Evolutionary conservation across 73 alveolate genomes (phyloP).

Genomic region (Paramecium sexaurelia): DNA sequence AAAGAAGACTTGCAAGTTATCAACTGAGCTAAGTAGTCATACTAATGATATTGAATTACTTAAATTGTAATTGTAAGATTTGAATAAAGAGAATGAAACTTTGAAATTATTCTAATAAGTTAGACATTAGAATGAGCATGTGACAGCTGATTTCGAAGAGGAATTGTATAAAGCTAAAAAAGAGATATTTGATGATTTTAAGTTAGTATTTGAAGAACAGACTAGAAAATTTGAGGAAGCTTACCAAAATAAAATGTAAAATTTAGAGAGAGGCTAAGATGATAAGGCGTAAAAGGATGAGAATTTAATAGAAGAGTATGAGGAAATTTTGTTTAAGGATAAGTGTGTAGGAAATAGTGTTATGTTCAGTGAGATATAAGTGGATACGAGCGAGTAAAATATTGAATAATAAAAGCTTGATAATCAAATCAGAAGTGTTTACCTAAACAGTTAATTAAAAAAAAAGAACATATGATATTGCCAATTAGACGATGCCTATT

Average conservation of each 20-base stretch:
- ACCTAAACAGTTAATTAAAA: neutral
- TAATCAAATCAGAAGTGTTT: neutral
- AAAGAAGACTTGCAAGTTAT: neutral
- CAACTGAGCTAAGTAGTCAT: neutral
- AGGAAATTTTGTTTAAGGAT: constrained; percentile 25
- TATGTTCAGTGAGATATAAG: neutral
- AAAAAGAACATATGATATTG: neutral
- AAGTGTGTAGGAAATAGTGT: constrained; percentile 11
- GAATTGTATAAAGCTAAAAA: constrained; percentile 35
- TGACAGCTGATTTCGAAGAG: constrained; percentile 6
- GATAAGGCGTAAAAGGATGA: constrained; percentile 32
- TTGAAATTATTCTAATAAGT: neutral
- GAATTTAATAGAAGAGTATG: neutral
- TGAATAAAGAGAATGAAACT: constrained; percentile 20
- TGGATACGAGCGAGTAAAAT: neutral
- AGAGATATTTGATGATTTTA: constrained; percentile 46
- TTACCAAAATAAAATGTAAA: neutral
- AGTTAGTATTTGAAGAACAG: constrained; percentile 3
- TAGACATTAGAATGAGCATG: neutral
- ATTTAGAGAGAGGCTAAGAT: neutral
- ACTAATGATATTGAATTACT: neutral
- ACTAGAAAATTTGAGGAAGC: constrained; percentile 42
- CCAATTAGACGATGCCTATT: neutral
- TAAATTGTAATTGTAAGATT: neutral
- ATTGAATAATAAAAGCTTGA: neutral